Evolutionary conservation across 108 stramenopile species (phyloP).

Genomic region (Nitzschia sp.): DNA sequence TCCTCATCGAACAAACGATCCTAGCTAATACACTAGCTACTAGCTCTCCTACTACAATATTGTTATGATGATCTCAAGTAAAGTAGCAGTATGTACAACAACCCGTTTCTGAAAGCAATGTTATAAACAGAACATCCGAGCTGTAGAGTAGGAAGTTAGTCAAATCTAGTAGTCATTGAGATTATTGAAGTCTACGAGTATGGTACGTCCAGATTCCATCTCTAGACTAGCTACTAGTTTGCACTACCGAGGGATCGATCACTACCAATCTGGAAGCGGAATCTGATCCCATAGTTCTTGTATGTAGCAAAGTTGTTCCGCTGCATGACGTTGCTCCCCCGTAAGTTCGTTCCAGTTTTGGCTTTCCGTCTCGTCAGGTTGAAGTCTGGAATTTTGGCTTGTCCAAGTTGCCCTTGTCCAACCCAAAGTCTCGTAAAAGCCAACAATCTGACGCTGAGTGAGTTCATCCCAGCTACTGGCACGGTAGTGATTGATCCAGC

Average conservation of each 20-base stretch:
- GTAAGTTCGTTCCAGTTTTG: neutral
- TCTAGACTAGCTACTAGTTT: too few relatives aligned
- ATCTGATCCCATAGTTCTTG: neutral
- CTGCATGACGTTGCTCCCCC: neutral
- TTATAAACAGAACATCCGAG: too few relatives aligned
- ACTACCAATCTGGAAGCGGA: neutral
- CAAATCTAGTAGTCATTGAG: too few relatives aligned
- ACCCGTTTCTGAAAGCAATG: too few relatives aligned
- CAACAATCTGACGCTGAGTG: neutral
- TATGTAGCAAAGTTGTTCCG: constrained; percentile 4
- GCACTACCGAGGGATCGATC: too few relatives aligned
- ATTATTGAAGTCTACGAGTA: too few relatives aligned
- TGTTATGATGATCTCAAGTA: too few relatives aligned
- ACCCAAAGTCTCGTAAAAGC: constrained; percentile 10
- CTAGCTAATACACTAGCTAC: too few relatives aligned
- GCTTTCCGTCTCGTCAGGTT: neutral
- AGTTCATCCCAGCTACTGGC: constrained; percentile 15
- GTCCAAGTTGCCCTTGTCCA: constrained; percentile 10
- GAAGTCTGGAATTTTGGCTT: neutral
- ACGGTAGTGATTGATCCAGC: constrained; percentile 28
- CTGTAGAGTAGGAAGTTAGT: too few relatives aligned
- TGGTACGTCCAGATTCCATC: too few relatives aligned
- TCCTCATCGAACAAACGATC: neutral
- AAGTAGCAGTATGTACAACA: too few relatives aligned
- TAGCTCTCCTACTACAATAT: too few relatives aligned